Percentiles rank a stretch among this genome's conserved stretches.
Conservation (phyloP, 179 eudicot genomes). For the Heliamphora ciliata region DNA sequence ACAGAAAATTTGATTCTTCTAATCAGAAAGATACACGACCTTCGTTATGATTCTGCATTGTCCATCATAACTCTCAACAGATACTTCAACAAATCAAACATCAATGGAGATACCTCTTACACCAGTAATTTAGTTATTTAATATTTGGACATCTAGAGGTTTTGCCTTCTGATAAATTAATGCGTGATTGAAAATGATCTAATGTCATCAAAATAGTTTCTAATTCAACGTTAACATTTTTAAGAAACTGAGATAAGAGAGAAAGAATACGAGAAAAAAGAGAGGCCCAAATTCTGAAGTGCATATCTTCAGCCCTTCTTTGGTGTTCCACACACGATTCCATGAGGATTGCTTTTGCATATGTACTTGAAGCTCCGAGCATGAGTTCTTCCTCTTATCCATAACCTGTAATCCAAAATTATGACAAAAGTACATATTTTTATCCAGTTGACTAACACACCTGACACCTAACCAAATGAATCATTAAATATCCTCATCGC, state of each 20-base stretch:
- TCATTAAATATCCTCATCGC: too few relatives aligned
- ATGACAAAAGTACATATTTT: neutral
- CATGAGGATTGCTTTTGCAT: slow-evolving; percentile 28
- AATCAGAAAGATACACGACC: neutral
- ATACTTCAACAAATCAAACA: neutral
- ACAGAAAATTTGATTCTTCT: neutral
- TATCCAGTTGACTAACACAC: neutral
- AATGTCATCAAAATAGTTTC: neutral
- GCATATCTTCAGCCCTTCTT: slow-evolving; percentile 22
- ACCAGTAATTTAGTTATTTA: neutral
- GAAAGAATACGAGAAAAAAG: neutral
- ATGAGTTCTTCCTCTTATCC: slow-evolving; percentile 18
- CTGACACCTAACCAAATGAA: too few relatives aligned
- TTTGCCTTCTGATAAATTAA: neutral
- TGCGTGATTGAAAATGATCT: neutral
- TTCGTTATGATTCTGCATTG: too few relatives aligned
- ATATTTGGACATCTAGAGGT: neutral
- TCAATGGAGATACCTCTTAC: neutral
- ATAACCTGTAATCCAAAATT: slow-evolving; percentile 19
- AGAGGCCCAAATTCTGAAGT: neutral
- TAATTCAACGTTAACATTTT: neutral
- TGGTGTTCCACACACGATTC: slow-evolving; percentile 29
- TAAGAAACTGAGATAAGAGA: neutral
- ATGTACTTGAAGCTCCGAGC: slow-evolving; percentile 26
- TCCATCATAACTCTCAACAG: neutral